Percentiles rank a stretch among this genome's conserved stretches.
Conservation (phyloP, 768 basidiomycete genomes). For the Termitomyces sp. region DNA sequence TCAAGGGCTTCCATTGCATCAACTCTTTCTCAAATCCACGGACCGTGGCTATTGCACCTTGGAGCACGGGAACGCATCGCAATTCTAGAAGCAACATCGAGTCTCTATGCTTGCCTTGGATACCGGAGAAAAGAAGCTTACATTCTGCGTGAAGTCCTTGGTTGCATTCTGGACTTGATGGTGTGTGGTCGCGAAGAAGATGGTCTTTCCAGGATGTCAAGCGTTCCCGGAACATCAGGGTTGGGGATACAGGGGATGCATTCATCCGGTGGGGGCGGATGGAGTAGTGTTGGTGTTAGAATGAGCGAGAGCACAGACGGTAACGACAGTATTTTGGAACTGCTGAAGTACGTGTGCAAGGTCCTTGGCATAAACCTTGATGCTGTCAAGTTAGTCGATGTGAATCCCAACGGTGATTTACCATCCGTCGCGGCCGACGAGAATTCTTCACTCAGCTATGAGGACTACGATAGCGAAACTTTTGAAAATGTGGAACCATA, state of each 20-base stretch:
- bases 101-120: constrained; percentile 75
- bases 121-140: constrained; percentile 87
- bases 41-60: constrained; percentile 83
- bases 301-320: constrained; percentile 72
- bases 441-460: constrained; percentile 1
- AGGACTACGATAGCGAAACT: constrained; percentile 35
- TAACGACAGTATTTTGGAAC: constrained; percentile 71
- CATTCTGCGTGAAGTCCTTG: constrained; percentile 79
- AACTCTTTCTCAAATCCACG: constrained; percentile 69
- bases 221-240: constrained; percentile 34
- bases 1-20: constrained; percentile 62
- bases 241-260: constrained; percentile 44
- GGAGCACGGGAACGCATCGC: constrained; percentile 70
- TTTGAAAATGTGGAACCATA: constrained; percentile 46
- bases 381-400: constrained; percentile 49
- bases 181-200: constrained; percentile 82
- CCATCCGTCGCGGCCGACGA: background rate
- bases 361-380: constrained; percentile 81
- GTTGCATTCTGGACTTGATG: constrained; percentile 77
- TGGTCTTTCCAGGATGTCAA: constrained; percentile 40
- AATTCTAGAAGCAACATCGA: constrained; percentile 64
- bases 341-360: constrained; percentile 71
- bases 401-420: constrained; percentile 11
- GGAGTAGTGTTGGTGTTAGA: constrained; percentile 63
- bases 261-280: constrained; percentile 26